Evolutionary conservation across 768 basidiomycete species (phyloP).

Genomic region (Amanita rimosa): DNA sequence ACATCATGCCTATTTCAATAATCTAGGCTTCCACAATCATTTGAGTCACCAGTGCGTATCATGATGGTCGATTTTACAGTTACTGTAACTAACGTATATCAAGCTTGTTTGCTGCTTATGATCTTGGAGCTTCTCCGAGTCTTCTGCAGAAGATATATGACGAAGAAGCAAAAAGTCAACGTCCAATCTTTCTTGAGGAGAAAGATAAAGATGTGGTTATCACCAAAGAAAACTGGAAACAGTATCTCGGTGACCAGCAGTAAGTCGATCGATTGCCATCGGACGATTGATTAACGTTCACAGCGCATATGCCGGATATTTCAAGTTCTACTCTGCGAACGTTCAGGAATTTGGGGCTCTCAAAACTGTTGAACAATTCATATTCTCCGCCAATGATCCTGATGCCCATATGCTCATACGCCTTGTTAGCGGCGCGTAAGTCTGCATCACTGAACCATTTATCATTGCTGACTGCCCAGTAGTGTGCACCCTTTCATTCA

Average conservation of each 20-base stretch:
- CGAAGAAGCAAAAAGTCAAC: constrained; percentile 22
- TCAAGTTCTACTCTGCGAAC: constrained; percentile 28
- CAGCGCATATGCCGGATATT: constrained; percentile 27
- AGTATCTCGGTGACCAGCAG: constrained; percentile 38
- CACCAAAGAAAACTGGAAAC: constrained; percentile 33
- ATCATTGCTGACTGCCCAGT: background rate
- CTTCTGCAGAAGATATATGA: constrained; percentile 40
- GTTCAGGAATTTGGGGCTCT: constrained; percentile 25
- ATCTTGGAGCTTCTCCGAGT: constrained; percentile 36
- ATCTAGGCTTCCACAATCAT: constrained; percentile 42
- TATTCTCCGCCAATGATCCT: constrained; percentile 29
- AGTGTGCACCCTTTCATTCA: constrained; percentile 49
- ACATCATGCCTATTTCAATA: constrained; percentile 39
- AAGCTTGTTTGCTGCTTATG: constrained; percentile 45
- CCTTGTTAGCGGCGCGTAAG: constrained; percentile 24
- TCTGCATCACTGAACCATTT: constrained; percentile 1
- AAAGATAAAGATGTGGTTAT: constrained; percentile 24
- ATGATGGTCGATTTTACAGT: background rate
- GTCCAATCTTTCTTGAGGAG: constrained; percentile 27
- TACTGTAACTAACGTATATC: background rate
- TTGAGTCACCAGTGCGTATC: constrained; percentile 46
- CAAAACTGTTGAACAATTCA: constrained; percentile 33
- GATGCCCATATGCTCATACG: constrained; percentile 24
- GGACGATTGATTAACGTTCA: background rate
- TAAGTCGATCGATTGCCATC: constrained; percentile 12